A percentile compares a stretch with the other conserved stretches of the same genome.
These are phyloP conservation scores for Spongiforma sp. DNA, from an alignment of 1,284 basidiomycete species.

Conservation along the genomic window DNA sequence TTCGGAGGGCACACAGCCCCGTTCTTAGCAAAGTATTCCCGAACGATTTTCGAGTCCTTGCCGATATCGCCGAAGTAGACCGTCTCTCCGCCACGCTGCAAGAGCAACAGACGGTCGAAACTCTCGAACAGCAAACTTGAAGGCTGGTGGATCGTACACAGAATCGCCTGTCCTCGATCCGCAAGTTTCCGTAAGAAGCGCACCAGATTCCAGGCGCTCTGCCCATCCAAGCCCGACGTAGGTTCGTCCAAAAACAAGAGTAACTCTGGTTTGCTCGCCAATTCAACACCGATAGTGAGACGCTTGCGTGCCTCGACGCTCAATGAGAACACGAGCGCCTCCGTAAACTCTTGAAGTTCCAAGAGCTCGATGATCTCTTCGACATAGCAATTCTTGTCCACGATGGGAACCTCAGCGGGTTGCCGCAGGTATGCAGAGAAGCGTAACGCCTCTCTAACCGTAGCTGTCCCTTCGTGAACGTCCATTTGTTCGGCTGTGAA, in stretches of 20 bases:
- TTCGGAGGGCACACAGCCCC: slow-evolving; percentile 53
- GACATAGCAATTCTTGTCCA: slow-evolving; percentile 77
- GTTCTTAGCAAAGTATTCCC: slow-evolving; percentile 72
- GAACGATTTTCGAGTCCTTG: slow-evolving; percentile 55
- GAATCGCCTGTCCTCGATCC: slow-evolving; percentile 75
- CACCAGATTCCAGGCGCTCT: slow-evolving; percentile 88
- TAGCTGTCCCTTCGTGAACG: slow-evolving; percentile 72
- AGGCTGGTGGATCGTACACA: slow-evolving; percentile 87
- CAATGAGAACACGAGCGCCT: slow-evolving; percentile 80
- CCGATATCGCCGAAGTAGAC: slow-evolving; percentile 84
- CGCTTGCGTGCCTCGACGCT: slow-evolving; percentile 82
- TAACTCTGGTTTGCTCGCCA: slow-evolving; percentile 79
- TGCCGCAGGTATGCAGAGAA: slow-evolving; percentile 88
- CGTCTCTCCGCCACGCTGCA: slow-evolving; percentile 75
- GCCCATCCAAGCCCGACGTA: slow-evolving; percentile 87
- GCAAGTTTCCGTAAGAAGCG: slow-evolving; percentile 82
- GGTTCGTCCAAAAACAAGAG: slow-evolving; percentile 86
- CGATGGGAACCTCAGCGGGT: slow-evolving; percentile 63
- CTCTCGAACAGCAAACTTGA: slow-evolving; percentile 71
- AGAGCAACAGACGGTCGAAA: slow-evolving; percentile 66
- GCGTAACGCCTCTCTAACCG: slow-evolving; percentile 83
- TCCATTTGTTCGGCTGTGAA: slow-evolving; percentile 88
- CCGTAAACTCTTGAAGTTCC: slow-evolving; percentile 71
- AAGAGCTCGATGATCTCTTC: slow-evolving; percentile 83
- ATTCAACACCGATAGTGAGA: slow-evolving; percentile 83